These are phyloP conservation scores for Tubosaeta sp. DNA, from an alignment of 768 basidiomycete species.

Conservation along the genomic window DNA sequence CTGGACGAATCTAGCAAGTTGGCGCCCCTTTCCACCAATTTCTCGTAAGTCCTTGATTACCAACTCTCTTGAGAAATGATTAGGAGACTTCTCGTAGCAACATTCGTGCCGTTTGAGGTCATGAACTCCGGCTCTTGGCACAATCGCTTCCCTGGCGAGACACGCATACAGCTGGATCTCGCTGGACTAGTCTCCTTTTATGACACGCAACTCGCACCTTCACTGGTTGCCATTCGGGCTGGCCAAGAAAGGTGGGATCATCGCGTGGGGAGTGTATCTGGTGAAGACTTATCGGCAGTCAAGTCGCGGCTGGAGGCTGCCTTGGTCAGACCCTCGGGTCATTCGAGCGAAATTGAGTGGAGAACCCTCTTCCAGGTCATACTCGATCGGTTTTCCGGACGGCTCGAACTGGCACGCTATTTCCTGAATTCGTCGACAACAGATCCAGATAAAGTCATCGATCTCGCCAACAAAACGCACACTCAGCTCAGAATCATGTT, in stretches of 20 bases:
- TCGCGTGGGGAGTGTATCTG: slow-evolving; percentile 8
- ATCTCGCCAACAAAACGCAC: slow-evolving; percentile 4
- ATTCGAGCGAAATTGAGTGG: slow-evolving; percentile 40
- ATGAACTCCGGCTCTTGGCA: slow-evolving; percentile 19
- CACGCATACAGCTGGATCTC: slow-evolving; percentile 18
- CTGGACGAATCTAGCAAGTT: slow-evolving; percentile 9
- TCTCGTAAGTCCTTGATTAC: background rate
- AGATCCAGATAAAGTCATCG: slow-evolving; percentile 8
- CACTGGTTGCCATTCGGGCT: slow-evolving; percentile 6
- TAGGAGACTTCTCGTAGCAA: background rate
- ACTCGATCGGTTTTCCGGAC: slow-evolving; percentile 38
- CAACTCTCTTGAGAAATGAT: background rate
- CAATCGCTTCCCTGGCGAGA: slow-evolving; percentile 21
- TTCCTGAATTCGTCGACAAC: slow-evolving; percentile 26
- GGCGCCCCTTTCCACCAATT: background rate
- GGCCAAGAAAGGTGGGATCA: slow-evolving; percentile 15
- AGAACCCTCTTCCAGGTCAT: slow-evolving; percentile 33
- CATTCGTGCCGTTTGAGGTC: background rate
- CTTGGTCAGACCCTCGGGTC: background rate
- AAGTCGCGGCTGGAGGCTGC: slow-evolving; percentile 1
- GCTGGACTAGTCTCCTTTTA: slow-evolving; percentile 21
- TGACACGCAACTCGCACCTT: slow-evolving; percentile 13
- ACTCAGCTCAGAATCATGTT: slow-evolving; percentile 21
- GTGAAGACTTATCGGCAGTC: slow-evolving; percentile 2
- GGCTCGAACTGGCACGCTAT: slow-evolving; percentile 39